These are phyloP conservation scores for Metschnikowia picachoensis DNA, from an alignment of 805 yeast species.

Conservation along the genomic window DNA sequence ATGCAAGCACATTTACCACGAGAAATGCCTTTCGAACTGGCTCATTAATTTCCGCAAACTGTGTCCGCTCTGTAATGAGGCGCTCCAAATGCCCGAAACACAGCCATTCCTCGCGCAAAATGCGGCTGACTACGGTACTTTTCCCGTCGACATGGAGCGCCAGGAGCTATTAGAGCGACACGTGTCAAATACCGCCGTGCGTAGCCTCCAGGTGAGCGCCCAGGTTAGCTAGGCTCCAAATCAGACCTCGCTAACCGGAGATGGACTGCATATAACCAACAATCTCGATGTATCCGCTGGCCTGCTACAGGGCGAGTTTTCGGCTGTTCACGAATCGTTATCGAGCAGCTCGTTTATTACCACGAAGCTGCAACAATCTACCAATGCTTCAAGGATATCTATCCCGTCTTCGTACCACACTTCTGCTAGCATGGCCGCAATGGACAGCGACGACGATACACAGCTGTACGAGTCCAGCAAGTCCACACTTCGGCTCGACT, in stretches of 20 bases:
- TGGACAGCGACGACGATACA: conserved; percentile 2
- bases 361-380: conserved; percentile 8
- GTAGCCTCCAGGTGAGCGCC: conserved; percentile 4
- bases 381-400: not conserved
- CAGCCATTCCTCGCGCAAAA: conserved; percentile 1
- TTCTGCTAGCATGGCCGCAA: not conserved
- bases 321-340: not conserved
- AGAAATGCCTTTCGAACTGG: conserved; percentile 58
- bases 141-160: conserved; percentile 10
- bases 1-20: conserved; percentile 61
- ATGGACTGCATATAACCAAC: not conserved
- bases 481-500: conserved; percentile 8
- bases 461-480: conserved; percentile 12
- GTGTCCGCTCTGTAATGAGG: conserved; percentile 56
- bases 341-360: conserved; percentile 9
- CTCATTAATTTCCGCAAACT: conserved; percentile 47
- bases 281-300: not conserved
- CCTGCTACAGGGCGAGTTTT: not conserved
- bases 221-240: not conserved
- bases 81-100: conserved; percentile 4
- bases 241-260: not conserved
- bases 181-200: conserved; percentile 6
- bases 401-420: conserved; percentile 2
- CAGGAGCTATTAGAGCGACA: not conserved
- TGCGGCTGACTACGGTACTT: conserved; percentile 7